phyloP scores from a whole-genome alignment of 805 yeast species.

The Zygotorulaspora florentina region DNA sequence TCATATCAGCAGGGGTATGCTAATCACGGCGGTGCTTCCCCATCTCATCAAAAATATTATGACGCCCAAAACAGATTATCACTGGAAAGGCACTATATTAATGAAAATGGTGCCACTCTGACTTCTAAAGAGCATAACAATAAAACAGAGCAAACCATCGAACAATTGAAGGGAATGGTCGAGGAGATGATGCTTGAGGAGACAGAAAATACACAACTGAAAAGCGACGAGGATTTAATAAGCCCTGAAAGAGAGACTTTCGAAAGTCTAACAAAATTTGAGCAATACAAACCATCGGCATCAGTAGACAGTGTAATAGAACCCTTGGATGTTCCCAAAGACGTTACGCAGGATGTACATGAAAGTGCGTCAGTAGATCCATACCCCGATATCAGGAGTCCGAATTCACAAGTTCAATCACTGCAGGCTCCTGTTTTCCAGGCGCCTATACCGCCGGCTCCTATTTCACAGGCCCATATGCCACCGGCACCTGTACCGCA shows the following conservation, averaged over 20 bases:
- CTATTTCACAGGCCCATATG: no score
- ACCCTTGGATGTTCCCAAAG: conserved; percentile 1
- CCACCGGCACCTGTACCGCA: no score
- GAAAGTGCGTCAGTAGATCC: no score
- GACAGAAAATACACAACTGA: conserved; percentile 2
- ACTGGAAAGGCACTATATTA: not conserved
- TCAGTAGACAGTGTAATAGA: conserved; percentile 9
- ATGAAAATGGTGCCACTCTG: not conserved
- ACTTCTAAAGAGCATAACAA: not conserved
- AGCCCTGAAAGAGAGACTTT: conserved; percentile 21
- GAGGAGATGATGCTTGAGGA: conserved; percentile 30
- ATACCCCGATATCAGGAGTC: no score
- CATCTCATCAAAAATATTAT: not conserved
- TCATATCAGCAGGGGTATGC: no score
- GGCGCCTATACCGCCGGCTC: no score
- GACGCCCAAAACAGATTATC: not conserved
- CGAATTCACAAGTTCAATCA: no score
- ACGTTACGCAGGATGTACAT: no score
- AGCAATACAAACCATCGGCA: conserved; percentile 29
- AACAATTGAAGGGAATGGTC: conserved; percentile 36
- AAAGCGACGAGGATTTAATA: conserved; percentile 3
- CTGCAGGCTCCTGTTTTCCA: no score
- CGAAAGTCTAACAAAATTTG: conserved; percentile 28
- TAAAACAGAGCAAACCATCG: conserved; percentile 23
- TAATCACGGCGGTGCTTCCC: not conserved